Percentiles rank a stretch among this genome's conserved stretches.
Conservation (phyloP, 768 basidiomycete species). For the Xerocomellus intermedius region DNA sequence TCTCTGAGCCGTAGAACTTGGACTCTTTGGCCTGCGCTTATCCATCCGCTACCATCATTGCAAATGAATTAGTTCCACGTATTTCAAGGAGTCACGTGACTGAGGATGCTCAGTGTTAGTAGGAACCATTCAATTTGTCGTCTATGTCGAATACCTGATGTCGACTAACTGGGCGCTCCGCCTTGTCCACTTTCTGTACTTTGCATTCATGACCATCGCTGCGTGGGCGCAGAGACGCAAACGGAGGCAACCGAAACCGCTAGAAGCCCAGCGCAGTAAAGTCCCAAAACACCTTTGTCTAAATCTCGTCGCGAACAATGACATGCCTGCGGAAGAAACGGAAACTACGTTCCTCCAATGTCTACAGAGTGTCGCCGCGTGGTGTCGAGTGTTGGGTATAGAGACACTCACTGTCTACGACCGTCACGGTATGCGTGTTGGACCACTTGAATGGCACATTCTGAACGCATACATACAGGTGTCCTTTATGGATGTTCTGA, state of each 20-base stretch:
- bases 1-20: constrained; percentile 18
- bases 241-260: constrained; percentile 42
- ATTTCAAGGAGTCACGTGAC: constrained; percentile 22
- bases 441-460: not conserved
- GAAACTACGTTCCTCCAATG: constrained; percentile 50
- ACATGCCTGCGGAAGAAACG: constrained; percentile 33
- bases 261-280: constrained; percentile 52
- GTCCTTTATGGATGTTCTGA: constrained; percentile 40
- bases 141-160: constrained; percentile 26
- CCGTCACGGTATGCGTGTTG: constrained; percentile 51
- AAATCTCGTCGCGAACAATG: constrained; percentile 50
- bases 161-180: constrained; percentile 48
- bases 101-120: not conserved
- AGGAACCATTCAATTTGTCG: not conserved
- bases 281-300: constrained; percentile 67
- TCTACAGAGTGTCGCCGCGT: constrained; percentile 50
- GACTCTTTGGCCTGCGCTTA: not conserved
- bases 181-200: constrained; percentile 59
- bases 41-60: not conserved
- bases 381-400: constrained; percentile 66
- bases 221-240: constrained; percentile 41
- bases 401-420: constrained; percentile 70
- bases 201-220: constrained; percentile 39
- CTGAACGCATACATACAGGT: constrained; percentile 33
- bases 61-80: constrained; percentile 20